Evolutionary conservation across 106 monocot genomes (phyloP).

Genomic region (Iris macrosiphon): DNA sequence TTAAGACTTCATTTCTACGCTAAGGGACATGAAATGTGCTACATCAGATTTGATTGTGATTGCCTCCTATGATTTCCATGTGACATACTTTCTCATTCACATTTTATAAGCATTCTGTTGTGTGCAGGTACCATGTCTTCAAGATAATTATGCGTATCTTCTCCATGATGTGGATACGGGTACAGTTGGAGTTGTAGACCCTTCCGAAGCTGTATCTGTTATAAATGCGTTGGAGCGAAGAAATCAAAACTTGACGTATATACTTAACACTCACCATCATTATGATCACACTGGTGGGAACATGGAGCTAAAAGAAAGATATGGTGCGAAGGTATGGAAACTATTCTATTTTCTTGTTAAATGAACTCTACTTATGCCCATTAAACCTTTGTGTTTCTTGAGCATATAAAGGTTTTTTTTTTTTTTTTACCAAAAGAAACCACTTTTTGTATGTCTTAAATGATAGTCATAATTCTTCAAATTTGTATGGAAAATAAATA

Average conservation of each 20-base stretch:
- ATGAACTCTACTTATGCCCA: neutral
- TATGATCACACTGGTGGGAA: conserved; percentile 98
- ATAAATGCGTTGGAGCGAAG: conserved; percentile 62
- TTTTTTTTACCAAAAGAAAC: neutral
- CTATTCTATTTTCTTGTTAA: neutral
- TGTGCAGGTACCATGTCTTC: conserved; percentile 79
- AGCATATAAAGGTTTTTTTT: too few species aligned
- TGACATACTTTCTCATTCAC: neutral
- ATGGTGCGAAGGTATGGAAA: conserved; percentile 89
- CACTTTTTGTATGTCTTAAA: neutral
- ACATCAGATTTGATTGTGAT: too few species aligned
- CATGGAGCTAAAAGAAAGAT: conserved; percentile 81
- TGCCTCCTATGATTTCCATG: neutral
- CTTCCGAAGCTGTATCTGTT: conserved; percentile 86
- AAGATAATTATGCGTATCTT: conserved; percentile 95
- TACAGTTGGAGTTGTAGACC: conserved; percentile 93
- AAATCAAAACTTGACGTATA: conserved; percentile 88
- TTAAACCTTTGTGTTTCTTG: neutral
- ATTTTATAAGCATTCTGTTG: neutral
- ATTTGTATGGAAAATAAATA: too few species aligned
- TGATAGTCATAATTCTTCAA: too few species aligned
- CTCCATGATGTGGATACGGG: conserved; percentile 88
- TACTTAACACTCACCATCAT: conserved; percentile 97
- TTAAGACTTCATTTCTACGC: too few species aligned
- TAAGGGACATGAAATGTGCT: too few species aligned